Evolutionary conservation across 176 grass and related monocot genomes (phyloP).

Genomic region (Canna indica): DNA sequence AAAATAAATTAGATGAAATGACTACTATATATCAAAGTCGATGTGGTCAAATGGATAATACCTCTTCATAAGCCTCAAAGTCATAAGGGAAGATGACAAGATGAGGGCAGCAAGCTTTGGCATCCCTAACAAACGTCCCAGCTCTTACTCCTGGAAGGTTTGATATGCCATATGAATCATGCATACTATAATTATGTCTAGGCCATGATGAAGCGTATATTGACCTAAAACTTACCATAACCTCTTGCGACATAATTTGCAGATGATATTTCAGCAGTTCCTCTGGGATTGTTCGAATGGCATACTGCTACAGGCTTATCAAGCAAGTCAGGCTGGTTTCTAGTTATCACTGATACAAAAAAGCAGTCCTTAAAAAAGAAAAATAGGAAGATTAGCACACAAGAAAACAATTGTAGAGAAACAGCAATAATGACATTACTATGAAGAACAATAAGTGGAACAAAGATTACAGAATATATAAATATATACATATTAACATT

Average conservation of each 20-base stretch:
- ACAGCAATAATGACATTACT: conserved; percentile 4
- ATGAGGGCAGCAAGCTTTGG: conserved; percentile 67
- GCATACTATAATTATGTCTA: neutral
- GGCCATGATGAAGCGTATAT: neutral
- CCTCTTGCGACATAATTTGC: conserved; percentile 84
- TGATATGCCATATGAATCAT: conserved; percentile 7
- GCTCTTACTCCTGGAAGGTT: conserved; percentile 66
- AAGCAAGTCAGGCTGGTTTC: conserved; percentile 66
- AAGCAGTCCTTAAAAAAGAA: conserved; percentile 60
- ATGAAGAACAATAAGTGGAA: neutral
- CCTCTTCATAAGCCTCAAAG: conserved; percentile 86
- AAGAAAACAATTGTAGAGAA: conserved; percentile 7
- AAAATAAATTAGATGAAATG: neutral
- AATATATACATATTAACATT: conserved; percentile 9
- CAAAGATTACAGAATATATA: conserved; percentile 12
- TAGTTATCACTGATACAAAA: conserved; percentile 82
- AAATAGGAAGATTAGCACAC: conserved; percentile 19
- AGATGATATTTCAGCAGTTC: conserved; percentile 91
- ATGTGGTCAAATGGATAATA: conserved; percentile 17
- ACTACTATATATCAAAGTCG: conserved; percentile 2
- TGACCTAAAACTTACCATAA: conserved; percentile 54
- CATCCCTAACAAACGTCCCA: conserved; percentile 93
- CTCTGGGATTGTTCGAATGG: conserved; percentile 86
- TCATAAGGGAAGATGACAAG: conserved; percentile 75
- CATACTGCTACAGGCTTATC: conserved; percentile 93